These are phyloP conservation scores for Oemleria cerasiformis DNA, from an alignment of 306 rosid genomes.

Conservation along the genomic window DNA sequence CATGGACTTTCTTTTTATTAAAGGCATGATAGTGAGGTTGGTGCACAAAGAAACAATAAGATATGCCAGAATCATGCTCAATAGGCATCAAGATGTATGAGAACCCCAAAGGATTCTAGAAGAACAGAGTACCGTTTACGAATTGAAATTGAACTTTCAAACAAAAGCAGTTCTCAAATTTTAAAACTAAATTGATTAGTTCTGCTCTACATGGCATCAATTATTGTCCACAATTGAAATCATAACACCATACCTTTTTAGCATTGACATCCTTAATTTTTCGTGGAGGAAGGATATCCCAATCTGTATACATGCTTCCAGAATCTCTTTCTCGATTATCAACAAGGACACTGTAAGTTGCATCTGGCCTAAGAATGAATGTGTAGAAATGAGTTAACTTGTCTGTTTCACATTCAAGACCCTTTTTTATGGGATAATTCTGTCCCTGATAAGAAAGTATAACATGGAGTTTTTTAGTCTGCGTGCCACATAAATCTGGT, in stretches of 20 bases:
- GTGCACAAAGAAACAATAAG: constrained; percentile 11
- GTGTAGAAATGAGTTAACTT: constrained; percentile 95
- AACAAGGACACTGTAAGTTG: constrained; percentile 73
- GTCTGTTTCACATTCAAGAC: constrained; percentile 87
- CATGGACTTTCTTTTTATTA: background rate
- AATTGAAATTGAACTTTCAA: background rate
- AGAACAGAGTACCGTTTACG: background rate
- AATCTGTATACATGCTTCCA: constrained; percentile 83
- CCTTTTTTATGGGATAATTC: constrained; percentile 88
- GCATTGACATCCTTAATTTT: constrained; percentile 77
- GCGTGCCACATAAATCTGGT: constrained; percentile 94
- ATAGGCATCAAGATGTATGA: background rate
- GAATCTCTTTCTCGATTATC: constrained; percentile 91
- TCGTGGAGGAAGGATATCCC: constrained; percentile 91
- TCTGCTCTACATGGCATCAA: background rate
- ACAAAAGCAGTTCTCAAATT: background rate
- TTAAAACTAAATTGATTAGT: background rate
- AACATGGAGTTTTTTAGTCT: constrained; percentile 87
- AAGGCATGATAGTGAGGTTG: constrained; percentile 8
- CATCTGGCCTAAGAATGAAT: constrained; percentile 87
- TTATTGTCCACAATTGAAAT: background rate
- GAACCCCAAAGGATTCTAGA: background rate
- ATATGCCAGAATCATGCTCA: background rate
- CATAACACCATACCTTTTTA: constrained; percentile 16
- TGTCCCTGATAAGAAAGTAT: constrained; percentile 94